Evolutionary conservation across 2,329 filamentous ascomycete genomes (phyloP).

Genomic region (Aureobasidium lini): DNA sequence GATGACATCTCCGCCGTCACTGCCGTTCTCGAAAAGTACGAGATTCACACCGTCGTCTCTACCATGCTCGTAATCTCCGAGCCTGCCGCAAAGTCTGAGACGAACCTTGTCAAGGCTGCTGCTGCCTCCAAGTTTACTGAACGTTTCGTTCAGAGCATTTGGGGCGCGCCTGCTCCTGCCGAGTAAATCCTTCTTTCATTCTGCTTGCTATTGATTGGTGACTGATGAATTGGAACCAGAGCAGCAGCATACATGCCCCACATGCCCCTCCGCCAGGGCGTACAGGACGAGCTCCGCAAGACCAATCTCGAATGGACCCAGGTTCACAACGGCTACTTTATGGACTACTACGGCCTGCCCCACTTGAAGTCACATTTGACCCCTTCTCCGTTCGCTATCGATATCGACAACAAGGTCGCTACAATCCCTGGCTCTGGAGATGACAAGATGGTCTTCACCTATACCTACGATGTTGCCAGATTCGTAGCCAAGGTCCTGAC

Average conservation of each 20-base stretch:
- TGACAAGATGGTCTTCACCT: not conserved
- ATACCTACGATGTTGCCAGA: not conserved
- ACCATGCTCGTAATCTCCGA: not conserved
- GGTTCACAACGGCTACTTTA: not conserved
- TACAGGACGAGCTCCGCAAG: not conserved
- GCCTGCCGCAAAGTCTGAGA: not conserved
- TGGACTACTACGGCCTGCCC: not conserved
- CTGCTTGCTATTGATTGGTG: not conserved
- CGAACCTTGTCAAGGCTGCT: not conserved
- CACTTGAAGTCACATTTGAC: not conserved
- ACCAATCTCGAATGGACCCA: not conserved
- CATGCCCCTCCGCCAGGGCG: not conserved
- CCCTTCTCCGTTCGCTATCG: not conserved
- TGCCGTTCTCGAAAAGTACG: not conserved
- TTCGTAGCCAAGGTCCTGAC: not conserved
- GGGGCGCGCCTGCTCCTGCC: not conserved
- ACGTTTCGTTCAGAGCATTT: not conserved
- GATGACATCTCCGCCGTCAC: not conserved
- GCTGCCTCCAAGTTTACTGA: not conserved
- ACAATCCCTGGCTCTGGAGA: not conserved
- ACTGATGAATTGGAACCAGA: not conserved
- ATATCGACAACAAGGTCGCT: not conserved
- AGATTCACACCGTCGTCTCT: not conserved
- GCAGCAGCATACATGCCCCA: not conserved
- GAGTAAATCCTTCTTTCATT: not conserved